phyloP scores from a whole-genome alignment of 306 rosid genomes.

The Begonia loranthoides region DNA sequence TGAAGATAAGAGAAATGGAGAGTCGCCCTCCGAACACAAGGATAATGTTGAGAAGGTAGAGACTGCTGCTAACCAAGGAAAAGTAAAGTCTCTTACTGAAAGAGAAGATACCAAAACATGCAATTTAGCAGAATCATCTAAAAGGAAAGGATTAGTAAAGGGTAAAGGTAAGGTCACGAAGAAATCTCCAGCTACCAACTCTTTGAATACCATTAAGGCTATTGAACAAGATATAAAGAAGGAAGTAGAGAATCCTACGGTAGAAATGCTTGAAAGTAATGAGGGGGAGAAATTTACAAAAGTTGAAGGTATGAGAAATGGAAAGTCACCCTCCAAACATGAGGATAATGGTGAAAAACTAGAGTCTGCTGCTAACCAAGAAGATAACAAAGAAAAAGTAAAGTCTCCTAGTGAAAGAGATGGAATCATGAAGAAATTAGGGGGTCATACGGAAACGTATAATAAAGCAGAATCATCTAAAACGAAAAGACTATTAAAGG shows the following conservation, averaged over 20 bases:
- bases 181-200: too few species aligned
- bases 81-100: constrained; percentile 4
- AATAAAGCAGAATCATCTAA: constrained; percentile 21
- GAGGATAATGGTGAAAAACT: constrained; percentile 4
- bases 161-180: too few species aligned
- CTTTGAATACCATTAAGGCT: neutral
- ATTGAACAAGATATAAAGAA: constrained; percentile 9
- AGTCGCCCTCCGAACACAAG: neutral
- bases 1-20: constrained; percentile 2
- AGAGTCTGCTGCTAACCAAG: constrained; percentile 5
- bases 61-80: constrained; percentile 7
- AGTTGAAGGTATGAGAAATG: constrained; percentile 3
- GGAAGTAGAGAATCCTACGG: constrained; percentile 1
- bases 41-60: constrained; percentile 2
- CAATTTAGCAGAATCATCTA: too few species aligned
- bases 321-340: neutral
- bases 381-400: constrained; percentile 1
- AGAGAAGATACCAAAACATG: too few species aligned
- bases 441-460: constrained; percentile 13
- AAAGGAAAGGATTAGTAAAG: too few species aligned
- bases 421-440: constrained; percentile 11
- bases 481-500: constrained; percentile 35
- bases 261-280: neutral
- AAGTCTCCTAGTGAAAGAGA: constrained; percentile 18
- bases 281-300: neutral